phyloP scores from a whole-genome alignment of 2,329 filamentous ascomycete species.

The Hirsutella rhossiliensis region DNA sequence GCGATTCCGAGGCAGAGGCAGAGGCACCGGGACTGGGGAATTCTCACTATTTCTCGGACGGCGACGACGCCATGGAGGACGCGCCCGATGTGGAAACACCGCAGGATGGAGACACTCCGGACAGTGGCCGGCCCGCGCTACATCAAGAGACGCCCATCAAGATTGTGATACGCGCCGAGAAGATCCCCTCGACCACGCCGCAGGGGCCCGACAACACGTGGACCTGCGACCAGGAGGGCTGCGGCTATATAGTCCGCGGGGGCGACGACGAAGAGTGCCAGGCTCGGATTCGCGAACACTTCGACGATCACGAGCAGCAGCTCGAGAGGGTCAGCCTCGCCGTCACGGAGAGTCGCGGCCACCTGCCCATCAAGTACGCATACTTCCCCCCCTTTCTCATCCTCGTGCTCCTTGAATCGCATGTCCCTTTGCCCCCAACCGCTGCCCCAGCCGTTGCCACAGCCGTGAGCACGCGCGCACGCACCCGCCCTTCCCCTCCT shows the following conservation, averaged over 20 bases:
- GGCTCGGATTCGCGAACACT: conserved; percentile 46
- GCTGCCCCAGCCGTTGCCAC: not conserved
- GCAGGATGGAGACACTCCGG: not conserved
- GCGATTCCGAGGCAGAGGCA: conserved; percentile 25
- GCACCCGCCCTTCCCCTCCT: not conserved
- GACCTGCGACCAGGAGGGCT: conserved; percentile 53
- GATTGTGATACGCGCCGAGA: conserved; percentile 36
- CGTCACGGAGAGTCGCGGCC: conserved; percentile 43
- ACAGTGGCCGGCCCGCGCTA: not conserved
- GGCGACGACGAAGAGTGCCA: conserved; percentile 44
- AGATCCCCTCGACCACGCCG: conserved; percentile 33
- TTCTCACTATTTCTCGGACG: conserved; percentile 18
- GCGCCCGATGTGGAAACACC: not conserved
- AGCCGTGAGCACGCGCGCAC: not conserved
- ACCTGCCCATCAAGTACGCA: conserved; percentile 44
- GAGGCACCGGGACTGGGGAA: conserved; percentile 22
- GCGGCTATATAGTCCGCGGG: conserved; percentile 49
- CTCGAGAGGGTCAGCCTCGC: conserved; percentile 38
- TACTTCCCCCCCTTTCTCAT: conserved; percentile 22
- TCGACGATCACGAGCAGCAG: conserved; percentile 45
- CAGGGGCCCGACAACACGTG: conserved; percentile 51
- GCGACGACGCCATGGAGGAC: conserved; percentile 18
- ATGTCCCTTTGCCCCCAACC: conserved; percentile 2
- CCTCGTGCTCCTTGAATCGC: conserved; percentile 13
- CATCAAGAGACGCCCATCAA: conserved; percentile 17